Conservation (phyloP, 495 filamentous ascomycete genomes). For the Chaetomidium leptoderma region DNA sequence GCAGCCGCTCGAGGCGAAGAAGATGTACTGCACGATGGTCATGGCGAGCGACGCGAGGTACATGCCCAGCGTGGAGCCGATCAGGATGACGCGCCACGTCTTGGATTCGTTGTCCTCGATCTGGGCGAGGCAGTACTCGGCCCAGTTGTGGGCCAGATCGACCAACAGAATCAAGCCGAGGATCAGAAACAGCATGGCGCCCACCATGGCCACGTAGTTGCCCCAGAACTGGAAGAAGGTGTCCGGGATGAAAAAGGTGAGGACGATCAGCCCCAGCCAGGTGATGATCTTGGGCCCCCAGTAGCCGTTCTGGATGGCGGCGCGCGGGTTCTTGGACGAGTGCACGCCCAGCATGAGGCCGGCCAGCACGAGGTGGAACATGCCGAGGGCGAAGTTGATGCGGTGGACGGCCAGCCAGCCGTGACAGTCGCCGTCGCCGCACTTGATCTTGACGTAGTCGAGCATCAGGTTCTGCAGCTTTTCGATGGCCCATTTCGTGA, state of each 20-base stretch:
- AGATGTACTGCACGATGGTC: slow-evolving; percentile 96
- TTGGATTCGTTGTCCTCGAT: slow-evolving; percentile 86
- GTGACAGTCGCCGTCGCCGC: slow-evolving; percentile 84
- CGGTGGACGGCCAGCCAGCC: slow-evolving; percentile 95
- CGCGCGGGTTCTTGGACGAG: slow-evolving; percentile 80
- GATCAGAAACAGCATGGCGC: slow-evolving; percentile 90
- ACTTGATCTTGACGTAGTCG: slow-evolving; percentile 91
- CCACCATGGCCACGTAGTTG: slow-evolving; percentile 83
- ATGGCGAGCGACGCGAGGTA: slow-evolving; percentile 84
- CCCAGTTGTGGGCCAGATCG: slow-evolving; percentile 96
- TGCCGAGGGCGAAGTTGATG: slow-evolving; percentile 93
- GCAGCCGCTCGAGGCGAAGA: slow-evolving; percentile 81
- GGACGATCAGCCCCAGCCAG: slow-evolving; percentile 80
- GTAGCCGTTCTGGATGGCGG: slow-evolving; percentile 88
- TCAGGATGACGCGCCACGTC: slow-evolving; percentile 77
- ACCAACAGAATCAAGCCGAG: slow-evolving; percentile 89
- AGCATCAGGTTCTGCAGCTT: slow-evolving; percentile 87
- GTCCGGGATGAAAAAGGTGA: slow-evolving; percentile 94
- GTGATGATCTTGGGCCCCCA: slow-evolving; percentile 77
- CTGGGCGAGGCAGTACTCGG: slow-evolving; percentile 88
- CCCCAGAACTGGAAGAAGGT: slow-evolving; percentile 94
- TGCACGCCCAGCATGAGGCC: slow-evolving; percentile 80
- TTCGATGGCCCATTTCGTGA: slow-evolving; percentile 96
- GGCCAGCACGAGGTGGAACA: slow-evolving; percentile 86
- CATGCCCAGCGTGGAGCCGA: slow-evolving; percentile 92